Percentiles rank a stretch among this genome's conserved stretches.
Evolutionary conservation across 371 early-diverging fungal species (phyloP).

Genomic region (Zychaea mexicana): DNA sequence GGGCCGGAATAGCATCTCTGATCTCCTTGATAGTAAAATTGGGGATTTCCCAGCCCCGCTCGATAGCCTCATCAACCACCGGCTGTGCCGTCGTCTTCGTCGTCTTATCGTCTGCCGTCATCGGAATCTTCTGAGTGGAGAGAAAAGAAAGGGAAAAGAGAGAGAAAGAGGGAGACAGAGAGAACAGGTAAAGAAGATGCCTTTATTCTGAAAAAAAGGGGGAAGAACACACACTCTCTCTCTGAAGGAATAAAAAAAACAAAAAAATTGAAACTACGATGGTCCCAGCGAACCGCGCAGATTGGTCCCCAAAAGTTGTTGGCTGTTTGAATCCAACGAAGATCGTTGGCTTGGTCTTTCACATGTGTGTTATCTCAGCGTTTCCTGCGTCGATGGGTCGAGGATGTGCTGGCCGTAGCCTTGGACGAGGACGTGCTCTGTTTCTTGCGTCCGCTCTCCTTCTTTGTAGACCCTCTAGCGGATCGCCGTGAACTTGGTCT

Average conservation of each 20-base stretch:
- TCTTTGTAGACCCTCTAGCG: conserved; percentile 3
- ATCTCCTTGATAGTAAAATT: conserved; percentile 85
- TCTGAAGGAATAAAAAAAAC: too few species aligned
- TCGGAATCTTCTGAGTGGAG: not conserved
- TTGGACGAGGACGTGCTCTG: conserved; percentile 2
- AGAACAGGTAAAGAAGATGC: too few species aligned
- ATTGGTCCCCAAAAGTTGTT: too few species aligned
- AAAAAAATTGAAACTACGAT: too few species aligned
- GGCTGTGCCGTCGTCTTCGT: not conserved
- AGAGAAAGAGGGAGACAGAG: too few species aligned
- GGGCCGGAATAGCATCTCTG: conserved; percentile 81
- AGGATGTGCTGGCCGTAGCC: not conserved
- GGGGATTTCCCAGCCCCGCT: conserved; percentile 61
- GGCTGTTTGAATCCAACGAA: too few species aligned
- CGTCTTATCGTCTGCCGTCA: conserved; percentile 13
- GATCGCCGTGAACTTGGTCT: conserved; percentile 12
- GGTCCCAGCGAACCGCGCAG: too few species aligned
- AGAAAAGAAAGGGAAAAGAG: too few species aligned
- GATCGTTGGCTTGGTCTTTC: conserved; percentile 2
- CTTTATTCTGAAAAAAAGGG: too few species aligned
- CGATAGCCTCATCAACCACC: conserved; percentile 29
- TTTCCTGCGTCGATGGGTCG: conserved; percentile 8
- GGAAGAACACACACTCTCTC: too few species aligned
- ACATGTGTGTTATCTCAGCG: conserved; percentile 8
- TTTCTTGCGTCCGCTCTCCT: conserved; percentile 7